A percentile compares a stretch with the other conserved stretches of the same genome.
These are phyloP conservation scores for Solanum etuberosum DNA, from an alignment of 257 asterid genomes.

Conservation along the genomic window DNA sequence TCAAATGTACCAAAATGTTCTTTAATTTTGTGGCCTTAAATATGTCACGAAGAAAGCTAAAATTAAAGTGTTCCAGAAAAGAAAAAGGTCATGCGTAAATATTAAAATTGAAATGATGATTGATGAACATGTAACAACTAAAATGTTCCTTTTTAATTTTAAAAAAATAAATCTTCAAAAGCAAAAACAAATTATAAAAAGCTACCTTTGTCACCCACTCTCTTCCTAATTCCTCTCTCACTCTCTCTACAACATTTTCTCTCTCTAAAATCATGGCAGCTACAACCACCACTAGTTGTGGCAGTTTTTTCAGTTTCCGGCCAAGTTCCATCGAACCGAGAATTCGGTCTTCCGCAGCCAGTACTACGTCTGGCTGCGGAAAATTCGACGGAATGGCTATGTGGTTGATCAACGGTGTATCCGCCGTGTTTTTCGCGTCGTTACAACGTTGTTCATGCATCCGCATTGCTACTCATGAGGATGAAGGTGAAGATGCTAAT, in stretches of 20 bases:
- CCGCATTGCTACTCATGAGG: conserved; percentile 52
- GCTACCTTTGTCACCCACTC: neutral
- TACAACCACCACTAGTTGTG: conserved; percentile 18
- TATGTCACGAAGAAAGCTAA: too few relatives aligned
- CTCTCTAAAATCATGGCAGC: conserved; percentile 24
- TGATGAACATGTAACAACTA: neutral
- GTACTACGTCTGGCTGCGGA: conserved; percentile 12
- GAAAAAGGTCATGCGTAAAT: neutral
- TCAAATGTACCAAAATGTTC: too few relatives aligned
- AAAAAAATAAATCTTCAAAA: neutral
- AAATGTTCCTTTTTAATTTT: neutral
- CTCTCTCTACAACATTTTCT: neutral
- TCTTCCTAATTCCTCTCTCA: neutral
- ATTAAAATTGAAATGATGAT: neutral
- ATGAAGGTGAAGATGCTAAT: conserved; percentile 42
- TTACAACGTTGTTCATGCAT: conserved; percentile 78
- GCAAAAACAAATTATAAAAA: neutral
- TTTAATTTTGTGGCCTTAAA: too few relatives aligned
- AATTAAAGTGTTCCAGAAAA: too few relatives aligned
- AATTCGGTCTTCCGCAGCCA: conserved; percentile 22
- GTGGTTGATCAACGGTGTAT: conserved; percentile 62
- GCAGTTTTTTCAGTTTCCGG: conserved; percentile 9
- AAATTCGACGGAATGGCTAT: conserved; percentile 60
- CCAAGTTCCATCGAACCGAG: conserved; percentile 14
- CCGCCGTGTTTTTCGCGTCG: conserved; percentile 66